A percentile compares a stretch with the other conserved stretches of the same genome.
Conservation (phyloP, 2,329 filamentous ascomycete genomes). For the Talaromyces marneffei region DNA sequence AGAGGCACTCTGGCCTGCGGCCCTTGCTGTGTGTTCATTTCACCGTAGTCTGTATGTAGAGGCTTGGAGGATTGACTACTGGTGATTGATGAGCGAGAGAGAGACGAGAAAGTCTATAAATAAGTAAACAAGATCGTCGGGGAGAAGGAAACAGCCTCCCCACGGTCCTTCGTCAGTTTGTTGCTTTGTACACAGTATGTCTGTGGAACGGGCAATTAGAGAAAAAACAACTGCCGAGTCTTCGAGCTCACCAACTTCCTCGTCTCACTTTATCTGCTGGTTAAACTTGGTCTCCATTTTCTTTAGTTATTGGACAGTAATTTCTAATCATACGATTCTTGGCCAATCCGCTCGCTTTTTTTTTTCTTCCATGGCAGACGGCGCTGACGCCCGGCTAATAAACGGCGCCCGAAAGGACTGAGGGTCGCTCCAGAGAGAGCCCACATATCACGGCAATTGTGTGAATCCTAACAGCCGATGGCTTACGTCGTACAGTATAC, state of each 20-base stretch:
- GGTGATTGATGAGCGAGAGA: neutral
- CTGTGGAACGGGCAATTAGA: neutral
- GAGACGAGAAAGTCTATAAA: neutral
- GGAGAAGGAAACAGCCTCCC: neutral
- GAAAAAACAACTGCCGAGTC: neutral
- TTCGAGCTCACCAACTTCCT: neutral
- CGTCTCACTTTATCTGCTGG: neutral
- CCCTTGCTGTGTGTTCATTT: constrained; percentile 15
- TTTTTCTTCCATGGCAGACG: neutral
- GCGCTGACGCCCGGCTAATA: neutral
- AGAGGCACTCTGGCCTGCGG: constrained; percentile 25
- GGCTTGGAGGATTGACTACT: neutral
- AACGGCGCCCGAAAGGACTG: neutral
- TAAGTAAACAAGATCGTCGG: neutral
- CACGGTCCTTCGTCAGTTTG: neutral
- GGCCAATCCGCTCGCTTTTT: neutral
- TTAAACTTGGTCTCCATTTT: no score
- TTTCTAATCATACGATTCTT: neutral
- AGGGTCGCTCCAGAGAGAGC: neutral
- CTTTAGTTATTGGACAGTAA: no score
- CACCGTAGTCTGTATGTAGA: no score
- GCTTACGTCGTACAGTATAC: no score
- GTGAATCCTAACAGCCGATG: neutral
- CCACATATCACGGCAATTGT: neutral
- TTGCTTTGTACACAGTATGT: neutral